Percentiles rank a stretch among this genome's conserved stretches.
These are phyloP conservation scores for Stachybotrys elegans DNA, from an alignment of 2,329 filamentous ascomycete genomes.

Conservation along the genomic window DNA sequence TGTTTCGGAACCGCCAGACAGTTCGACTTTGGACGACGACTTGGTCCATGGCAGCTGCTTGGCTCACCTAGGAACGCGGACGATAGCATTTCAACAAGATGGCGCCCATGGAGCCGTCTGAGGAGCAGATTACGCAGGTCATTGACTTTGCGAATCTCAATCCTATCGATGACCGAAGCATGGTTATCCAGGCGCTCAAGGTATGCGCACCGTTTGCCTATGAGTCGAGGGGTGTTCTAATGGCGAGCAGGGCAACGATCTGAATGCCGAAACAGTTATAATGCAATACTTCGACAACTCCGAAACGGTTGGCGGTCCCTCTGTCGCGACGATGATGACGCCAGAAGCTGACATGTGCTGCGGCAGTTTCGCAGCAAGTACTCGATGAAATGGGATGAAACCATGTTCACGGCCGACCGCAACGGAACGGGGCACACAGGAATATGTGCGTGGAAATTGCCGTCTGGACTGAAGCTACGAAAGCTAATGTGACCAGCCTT, in stretches of 20 bases:
- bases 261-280: constrained; percentile 43
- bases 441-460: constrained; percentile 32
- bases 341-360: constrained; percentile 10
- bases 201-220: constrained; percentile 15
- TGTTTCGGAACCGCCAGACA: no score
- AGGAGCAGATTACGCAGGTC: constrained; percentile 32
- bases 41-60: no score
- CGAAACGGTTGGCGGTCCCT: constrained; percentile 21
- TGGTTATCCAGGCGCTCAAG: constrained; percentile 38
- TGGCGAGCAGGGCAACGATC: constrained; percentile 31
- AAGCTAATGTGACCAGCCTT: constrained; percentile 38
- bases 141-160: constrained; percentile 36
- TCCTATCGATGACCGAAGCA: constrained; percentile 27
- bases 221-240: not conserved
- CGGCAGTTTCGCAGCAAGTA: constrained; percentile 43
- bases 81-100: constrained; percentile 18
- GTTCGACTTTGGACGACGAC: no score
- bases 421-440: constrained; percentile 40
- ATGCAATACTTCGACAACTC: constrained; percentile 48
- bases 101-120: constrained; percentile 29
- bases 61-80: no score
- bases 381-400: constrained; percentile 47
- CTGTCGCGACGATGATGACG: constrained; percentile 3
- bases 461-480: constrained; percentile 1
- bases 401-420: constrained; percentile 45